Base-by-base conservation (phyloP, 2,329 filamentous ascomycete species). In the Coniochaeta sp. region DNA sequence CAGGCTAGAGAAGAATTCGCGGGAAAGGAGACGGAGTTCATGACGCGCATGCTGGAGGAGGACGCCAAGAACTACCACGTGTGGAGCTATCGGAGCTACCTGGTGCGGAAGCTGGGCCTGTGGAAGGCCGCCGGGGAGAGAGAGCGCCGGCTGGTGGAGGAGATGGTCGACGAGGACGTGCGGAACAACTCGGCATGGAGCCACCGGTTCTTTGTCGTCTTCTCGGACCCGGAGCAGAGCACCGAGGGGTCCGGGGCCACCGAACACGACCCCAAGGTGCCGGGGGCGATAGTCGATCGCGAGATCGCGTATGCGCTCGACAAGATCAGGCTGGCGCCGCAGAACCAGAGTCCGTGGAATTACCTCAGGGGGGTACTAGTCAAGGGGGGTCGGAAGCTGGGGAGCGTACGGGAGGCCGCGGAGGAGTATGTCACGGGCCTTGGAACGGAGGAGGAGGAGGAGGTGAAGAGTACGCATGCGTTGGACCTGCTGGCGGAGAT, bases 61-160 rank as follows among this genome's bases (percentile, higher is more conserved):
- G 95, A 99, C 72, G 85, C 89, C 57, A 99, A 99, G 77, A 99
- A 99, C 78, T 98, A 99, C 73, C 95, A 99, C 72, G 95, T 98
- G 55, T 99, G 95, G 95, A 91, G 88, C 59, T 99, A 98, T 77
- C 83, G 95, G 61, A 91, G 96, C 72, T 86, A 84, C 69, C 73
- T 88, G 22, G 83, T 87, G 44, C 76, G 77, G 58, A 85, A 84
- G 69, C 74, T 89, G 80, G 88, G 86, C 71, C 89, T 77, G 79
- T 96, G 74, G 81, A 79, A 81, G 55, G 63, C 63, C 22, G 79
- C 90, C 70, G 87, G 99, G 79, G 78, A 96, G 24, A 74, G 79
- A 57, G 87, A 99, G 79, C 78, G 96, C 22, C 74, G 79, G 58
- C 86, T 88, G 62, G 85, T 91, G 36, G 89, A 95, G 70, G 75